These are phyloP conservation scores for Cutaneotrichosporon dermatis DNA, from an alignment of 1,284 basidiomycete genomes.

Conservation along the genomic window DNA sequence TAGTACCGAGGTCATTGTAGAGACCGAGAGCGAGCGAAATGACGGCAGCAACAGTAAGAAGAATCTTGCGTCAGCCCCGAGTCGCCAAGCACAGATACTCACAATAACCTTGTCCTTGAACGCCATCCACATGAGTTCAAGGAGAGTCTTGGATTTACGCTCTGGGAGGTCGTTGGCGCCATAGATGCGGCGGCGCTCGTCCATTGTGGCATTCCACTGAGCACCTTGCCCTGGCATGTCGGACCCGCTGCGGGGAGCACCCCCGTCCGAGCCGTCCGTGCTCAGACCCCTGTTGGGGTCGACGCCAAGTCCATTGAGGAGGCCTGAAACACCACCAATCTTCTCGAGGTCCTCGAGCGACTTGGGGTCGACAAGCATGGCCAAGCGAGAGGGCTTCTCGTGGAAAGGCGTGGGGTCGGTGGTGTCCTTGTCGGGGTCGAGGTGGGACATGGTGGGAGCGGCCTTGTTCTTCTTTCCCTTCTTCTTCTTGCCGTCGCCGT, in stretches of 20 bases:
- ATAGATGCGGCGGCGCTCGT: constrained; percentile 68
- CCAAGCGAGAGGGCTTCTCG: constrained; percentile 70
- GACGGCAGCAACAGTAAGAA: constrained; percentile 85
- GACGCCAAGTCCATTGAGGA: constrained; percentile 73
- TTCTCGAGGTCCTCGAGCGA: constrained; percentile 60
- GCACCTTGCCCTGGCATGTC: constrained; percentile 45
- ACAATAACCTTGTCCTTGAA: constrained; percentile 89
- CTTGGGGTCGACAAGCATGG: constrained; percentile 78
- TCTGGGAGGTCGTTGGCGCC: constrained; percentile 78
- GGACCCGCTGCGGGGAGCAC: constrained; percentile 22
- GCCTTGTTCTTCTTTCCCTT: constrained; percentile 21
- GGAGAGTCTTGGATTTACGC: constrained; percentile 71
- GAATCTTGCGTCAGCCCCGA: constrained; percentile 55
- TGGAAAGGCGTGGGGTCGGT: constrained; percentile 66
- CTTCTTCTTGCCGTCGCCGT: constrained; percentile 8
- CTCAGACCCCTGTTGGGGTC: constrained; percentile 57
- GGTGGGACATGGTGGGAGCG: constrained; percentile 30
- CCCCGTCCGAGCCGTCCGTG: constrained; percentile 20
- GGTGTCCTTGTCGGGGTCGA: constrained; percentile 55
- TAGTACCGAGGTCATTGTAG: constrained; percentile 83
- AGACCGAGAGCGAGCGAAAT: constrained; percentile 90
- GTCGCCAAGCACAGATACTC: constrained; percentile 45
- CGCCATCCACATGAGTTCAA: constrained; percentile 87
- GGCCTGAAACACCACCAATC: constrained; percentile 67
- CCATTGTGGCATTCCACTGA: constrained; percentile 57